Evolutionary conservation across 805 yeast genomes (phyloP).

Genomic region (Saccharomyces kudriavzevii): DNA sequence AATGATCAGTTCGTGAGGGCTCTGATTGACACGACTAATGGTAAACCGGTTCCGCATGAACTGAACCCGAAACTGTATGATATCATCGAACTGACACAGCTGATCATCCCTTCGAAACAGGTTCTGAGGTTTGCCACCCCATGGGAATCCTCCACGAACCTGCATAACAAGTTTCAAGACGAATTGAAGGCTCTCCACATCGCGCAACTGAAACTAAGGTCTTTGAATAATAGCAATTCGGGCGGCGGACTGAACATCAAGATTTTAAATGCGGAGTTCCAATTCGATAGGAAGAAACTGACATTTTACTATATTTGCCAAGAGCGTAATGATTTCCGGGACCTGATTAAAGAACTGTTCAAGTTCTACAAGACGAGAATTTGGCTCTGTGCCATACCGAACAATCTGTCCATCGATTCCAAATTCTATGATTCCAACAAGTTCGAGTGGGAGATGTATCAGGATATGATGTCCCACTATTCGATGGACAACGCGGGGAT

Average conservation of each 20-base stretch:
- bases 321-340: constrained; percentile 66
- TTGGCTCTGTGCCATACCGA: constrained; percentile 71
- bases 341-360: constrained; percentile 63
- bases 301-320: constrained; percentile 62
- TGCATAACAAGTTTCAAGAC: constrained; percentile 59
- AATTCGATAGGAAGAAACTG: constrained; percentile 70
- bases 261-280: constrained; percentile 70
- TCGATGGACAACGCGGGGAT: constrained; percentile 15
- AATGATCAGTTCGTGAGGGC: constrained; percentile 22
- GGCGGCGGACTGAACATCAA: constrained; percentile 38
- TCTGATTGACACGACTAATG: constrained; percentile 20
- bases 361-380: constrained; percentile 71
- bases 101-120: constrained; percentile 72
- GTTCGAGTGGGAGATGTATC: constrained; percentile 27
- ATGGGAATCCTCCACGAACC: constrained; percentile 50
- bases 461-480: constrained; percentile 27
- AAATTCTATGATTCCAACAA: constrained; percentile 17
- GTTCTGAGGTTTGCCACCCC: constrained; percentile 70
- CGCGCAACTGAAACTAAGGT: constrained; percentile 46
- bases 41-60: constrained; percentile 15
- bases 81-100: constrained; percentile 38
- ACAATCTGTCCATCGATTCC: constrained; percentile 26
- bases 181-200: constrained; percentile 67
- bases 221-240: constrained; percentile 20
- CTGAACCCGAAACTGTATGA: constrained; percentile 31